A percentile compares a stretch with the other conserved stretches of the same genome.
These are phyloP conservation scores for Candida broadrunensis DNA, from an alignment of 805 yeast species.

Conservation along the genomic window DNA sequence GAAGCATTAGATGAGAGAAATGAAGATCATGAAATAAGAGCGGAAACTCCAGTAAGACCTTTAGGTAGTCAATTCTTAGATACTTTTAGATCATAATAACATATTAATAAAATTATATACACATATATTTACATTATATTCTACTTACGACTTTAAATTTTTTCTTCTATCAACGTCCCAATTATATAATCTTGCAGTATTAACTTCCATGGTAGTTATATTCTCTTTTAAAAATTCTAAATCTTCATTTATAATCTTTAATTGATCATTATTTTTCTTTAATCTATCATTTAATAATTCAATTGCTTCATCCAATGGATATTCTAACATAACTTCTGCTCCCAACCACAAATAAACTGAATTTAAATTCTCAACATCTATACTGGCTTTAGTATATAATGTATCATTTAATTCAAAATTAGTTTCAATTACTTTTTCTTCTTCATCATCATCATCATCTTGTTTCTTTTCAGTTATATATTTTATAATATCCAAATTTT, in stretches of 20 bases:
- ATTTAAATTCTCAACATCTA: slow-evolving; percentile 53
- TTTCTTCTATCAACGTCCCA: slow-evolving; percentile 84
- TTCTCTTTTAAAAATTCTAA: slow-evolving; percentile 80
- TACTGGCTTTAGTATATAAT: slow-evolving; percentile 75
- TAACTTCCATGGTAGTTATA: slow-evolving; percentile 96
- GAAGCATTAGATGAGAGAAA: slow-evolving; percentile 27
- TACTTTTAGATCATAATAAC: slow-evolving; percentile 50
- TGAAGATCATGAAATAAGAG: slow-evolving; percentile 30
- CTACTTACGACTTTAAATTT: slow-evolving; percentile 12
- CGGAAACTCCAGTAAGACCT: slow-evolving; percentile 61
- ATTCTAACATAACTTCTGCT: slow-evolving; percentile 96
- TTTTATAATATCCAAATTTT: slow-evolving; percentile 73
- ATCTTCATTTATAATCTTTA: slow-evolving; percentile 71
- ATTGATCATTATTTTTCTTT: slow-evolving; percentile 56
- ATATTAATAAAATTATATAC: background rate
- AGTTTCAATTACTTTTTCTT: slow-evolving; percentile 45
- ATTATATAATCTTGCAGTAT: slow-evolving; percentile 87
- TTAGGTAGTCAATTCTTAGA: slow-evolving; percentile 59
- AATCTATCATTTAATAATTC: slow-evolving; percentile 63
- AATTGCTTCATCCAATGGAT: slow-evolving; percentile 85
- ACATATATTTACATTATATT: too few species aligned
- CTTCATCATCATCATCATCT: slow-evolving; percentile 20
- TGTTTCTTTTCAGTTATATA: slow-evolving; percentile 51
- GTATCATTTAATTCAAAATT: slow-evolving; percentile 94
- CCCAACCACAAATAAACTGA: slow-evolving; percentile 92